Conservation (phyloP, 805 yeast species). For the Candida awuae region DNA sequence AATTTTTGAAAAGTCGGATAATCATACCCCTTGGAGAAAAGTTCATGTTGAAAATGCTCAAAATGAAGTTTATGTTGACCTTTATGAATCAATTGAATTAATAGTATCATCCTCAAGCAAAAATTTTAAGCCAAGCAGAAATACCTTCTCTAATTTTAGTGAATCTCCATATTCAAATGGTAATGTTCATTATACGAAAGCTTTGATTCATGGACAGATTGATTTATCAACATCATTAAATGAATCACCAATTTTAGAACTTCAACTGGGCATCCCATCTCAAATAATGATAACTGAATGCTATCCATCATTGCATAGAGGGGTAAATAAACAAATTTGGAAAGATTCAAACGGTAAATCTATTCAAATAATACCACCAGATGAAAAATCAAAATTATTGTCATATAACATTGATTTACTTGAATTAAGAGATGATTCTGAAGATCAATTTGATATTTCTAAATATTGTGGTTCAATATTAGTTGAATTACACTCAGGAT, state of each 20-base stretch:
- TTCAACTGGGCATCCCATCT: conserved; percentile 42
- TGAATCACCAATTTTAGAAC: conserved; percentile 65
- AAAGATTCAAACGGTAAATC: conserved; percentile 31
- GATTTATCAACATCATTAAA: conserved; percentile 61
- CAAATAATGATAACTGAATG: conserved; percentile 29
- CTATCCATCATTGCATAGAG: conserved; percentile 49
- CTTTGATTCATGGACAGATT: conserved; percentile 55
- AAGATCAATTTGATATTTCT: conserved; percentile 15
- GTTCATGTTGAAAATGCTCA: conserved; percentile 61
- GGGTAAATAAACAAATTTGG: conserved; percentile 55
- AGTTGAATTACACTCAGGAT: conserved; percentile 44
- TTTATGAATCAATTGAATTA: conserved; percentile 57
- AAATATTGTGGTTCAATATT: conserved; percentile 45
- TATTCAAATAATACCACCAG: conserved; percentile 79
- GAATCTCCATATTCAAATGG: background rate
- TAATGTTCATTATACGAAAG: conserved; percentile 23
- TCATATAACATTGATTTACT: conserved; percentile 52
- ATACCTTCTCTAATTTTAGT: background rate
- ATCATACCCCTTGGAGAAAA: conserved; percentile 69
- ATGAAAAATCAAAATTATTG: conserved; percentile 61
- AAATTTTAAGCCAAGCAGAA: background rate
- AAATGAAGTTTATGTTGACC: conserved; percentile 82
- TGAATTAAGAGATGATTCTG: conserved; percentile 12
- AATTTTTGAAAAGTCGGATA: conserved; percentile 29
- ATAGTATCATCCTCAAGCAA: conserved; percentile 35